phyloP scores from a whole-genome alignment of 495 filamentous ascomycete species.

The Penicillium manginii region DNA sequence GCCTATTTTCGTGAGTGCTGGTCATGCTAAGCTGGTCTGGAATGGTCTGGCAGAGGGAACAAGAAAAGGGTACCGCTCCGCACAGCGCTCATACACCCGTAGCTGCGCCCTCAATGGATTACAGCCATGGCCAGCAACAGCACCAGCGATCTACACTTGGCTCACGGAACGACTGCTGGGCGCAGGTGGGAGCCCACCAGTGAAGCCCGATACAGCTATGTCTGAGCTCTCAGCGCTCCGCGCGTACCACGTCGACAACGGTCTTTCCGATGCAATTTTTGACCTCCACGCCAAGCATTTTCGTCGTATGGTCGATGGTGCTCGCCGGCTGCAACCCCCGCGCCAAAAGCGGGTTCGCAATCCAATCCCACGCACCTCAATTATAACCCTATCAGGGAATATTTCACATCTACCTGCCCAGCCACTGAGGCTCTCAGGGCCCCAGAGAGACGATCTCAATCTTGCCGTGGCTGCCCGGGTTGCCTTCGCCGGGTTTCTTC shows the following conservation, averaged over 20 bases:
- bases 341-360: background rate
- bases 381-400: background rate
- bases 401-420: background rate
- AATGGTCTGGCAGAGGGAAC: too few species aligned
- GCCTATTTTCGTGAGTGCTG: too few species aligned
- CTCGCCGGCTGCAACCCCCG: background rate
- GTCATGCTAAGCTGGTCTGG: too few species aligned
- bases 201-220: too few species aligned
- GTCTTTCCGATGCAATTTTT: background rate
- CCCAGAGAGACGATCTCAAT: conserved; percentile 11
- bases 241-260: background rate
- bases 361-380: background rate
- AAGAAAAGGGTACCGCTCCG: conserved; percentile 10
- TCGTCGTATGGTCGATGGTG: background rate
- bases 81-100: conserved; percentile 2
- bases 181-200: too few species aligned
- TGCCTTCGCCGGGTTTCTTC: conserved; percentile 10
- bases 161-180: conserved; percentile 9
- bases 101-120: conserved; percentile 11
- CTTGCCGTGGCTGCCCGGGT: conserved; percentile 8
- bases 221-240: too few species aligned
- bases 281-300: conserved; percentile 1
- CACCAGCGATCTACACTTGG: conserved; percentile 9
- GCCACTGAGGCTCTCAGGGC: background rate
- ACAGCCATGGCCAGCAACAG: conserved; percentile 10